Evolutionary conservation across 2,329 filamentous ascomycete species (phyloP).

Genomic region (Pyrenophora graminea): DNA sequence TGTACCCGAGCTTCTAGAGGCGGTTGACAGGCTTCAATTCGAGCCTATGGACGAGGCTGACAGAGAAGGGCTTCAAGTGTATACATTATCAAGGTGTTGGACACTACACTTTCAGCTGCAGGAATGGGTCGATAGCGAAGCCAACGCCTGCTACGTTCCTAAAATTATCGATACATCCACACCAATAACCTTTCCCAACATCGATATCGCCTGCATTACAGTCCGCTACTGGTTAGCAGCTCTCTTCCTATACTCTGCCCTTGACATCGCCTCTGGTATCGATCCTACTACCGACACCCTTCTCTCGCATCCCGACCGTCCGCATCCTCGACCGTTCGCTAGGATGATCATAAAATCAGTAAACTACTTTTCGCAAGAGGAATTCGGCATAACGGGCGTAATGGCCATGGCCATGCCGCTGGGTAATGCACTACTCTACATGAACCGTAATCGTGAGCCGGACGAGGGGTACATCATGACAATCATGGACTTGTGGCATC

Average conservation of each 20-base stretch:
- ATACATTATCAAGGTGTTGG: constrained; percentile 23
- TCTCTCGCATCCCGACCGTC: constrained; percentile 17
- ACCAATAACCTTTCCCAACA: constrained; percentile 21
- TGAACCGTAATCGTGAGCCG: constrained; percentile 16
- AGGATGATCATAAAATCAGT: constrained; percentile 28
- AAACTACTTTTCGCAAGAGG: constrained; percentile 29
- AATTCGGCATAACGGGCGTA: constrained; percentile 26
- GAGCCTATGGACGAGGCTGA: background rate
- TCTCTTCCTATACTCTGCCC: constrained; percentile 27
- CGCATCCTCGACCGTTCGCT: constrained; percentile 29
- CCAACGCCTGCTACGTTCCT: constrained; percentile 18
- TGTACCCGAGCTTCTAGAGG: constrained; percentile 39
- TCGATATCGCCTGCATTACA: constrained; percentile 24
- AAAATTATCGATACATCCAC: constrained; percentile 9
- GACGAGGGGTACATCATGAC: constrained; percentile 22
- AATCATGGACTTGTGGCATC: constrained; percentile 17
- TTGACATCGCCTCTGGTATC: constrained; percentile 21
- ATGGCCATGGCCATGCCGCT: constrained; percentile 27
- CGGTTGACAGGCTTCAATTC: constrained; percentile 28
- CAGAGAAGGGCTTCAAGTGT: constrained; percentile 9
- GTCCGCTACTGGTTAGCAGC: constrained; percentile 32
- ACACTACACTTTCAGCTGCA: constrained; percentile 25
- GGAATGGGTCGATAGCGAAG: constrained; percentile 21
- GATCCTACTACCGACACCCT: constrained; percentile 7
- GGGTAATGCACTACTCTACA: constrained; percentile 25